Conservation (phyloP, 495 filamentous ascomycete species). For the Alectoria sarmentosa region DNA sequence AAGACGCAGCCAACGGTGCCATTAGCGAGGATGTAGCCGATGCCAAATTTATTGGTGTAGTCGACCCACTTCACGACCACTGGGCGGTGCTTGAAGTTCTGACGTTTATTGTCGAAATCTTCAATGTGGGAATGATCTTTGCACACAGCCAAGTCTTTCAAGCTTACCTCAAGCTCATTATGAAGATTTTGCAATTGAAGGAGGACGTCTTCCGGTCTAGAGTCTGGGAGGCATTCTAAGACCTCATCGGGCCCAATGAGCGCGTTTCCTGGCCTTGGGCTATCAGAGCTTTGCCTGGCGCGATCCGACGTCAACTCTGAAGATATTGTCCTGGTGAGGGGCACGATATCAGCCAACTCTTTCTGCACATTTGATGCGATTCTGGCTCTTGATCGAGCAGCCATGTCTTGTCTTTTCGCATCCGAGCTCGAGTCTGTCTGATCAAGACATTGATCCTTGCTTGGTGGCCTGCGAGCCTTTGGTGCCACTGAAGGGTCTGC, state of each 20-base stretch:
- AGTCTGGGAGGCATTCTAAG: slow-evolving; percentile 40
- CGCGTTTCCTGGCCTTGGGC: slow-evolving; percentile 17
- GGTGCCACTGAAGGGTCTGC: neutral
- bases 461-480: slow-evolving; percentile 6
- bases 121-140: neutral
- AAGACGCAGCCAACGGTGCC: slow-evolving; percentile 79
- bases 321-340: slow-evolving; percentile 1
- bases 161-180: slow-evolving; percentile 39
- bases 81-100: slow-evolving; percentile 22
- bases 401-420: slow-evolving; percentile 22
- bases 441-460: slow-evolving; percentile 21
- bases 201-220: slow-evolving; percentile 46
- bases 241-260: slow-evolving; percentile 47
- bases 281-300: slow-evolving; percentile 2
- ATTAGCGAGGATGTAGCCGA: slow-evolving; percentile 80
- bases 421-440: slow-evolving; percentile 17
- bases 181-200: slow-evolving; percentile 43
- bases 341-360: slow-evolving; percentile 18
- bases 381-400: slow-evolving; percentile 22
- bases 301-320: slow-evolving; percentile 7
- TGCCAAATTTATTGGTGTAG: slow-evolving; percentile 83
- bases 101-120: slow-evolving; percentile 8
- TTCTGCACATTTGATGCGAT: slow-evolving; percentile 27
- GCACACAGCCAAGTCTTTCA: slow-evolving; percentile 6
- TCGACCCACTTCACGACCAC: slow-evolving; percentile 88